Base-by-base conservation (phyloP, 371 early-diverging fungal species). In the Actinomucor elegans region DNA sequence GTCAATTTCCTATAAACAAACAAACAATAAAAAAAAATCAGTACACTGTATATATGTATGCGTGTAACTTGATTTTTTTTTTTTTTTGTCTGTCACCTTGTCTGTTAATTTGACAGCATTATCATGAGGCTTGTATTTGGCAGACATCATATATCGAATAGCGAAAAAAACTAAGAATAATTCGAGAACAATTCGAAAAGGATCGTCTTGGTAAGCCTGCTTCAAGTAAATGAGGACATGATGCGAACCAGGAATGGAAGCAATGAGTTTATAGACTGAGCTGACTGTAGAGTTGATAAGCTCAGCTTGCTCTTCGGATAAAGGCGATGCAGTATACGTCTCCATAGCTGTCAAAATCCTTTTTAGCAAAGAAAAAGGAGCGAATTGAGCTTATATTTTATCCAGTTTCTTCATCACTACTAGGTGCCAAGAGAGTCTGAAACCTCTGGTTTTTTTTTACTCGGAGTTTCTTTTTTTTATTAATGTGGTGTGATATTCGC, bases 131-230 rank as follows among this genome's bases (percentile, higher is more conserved):
- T 88, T 86, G 66, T 94, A 90, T 66, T 89, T 90, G 58, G 89
- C 90, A 40, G 86, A 79, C 38, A 92, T 73, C 70, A 96, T 81
- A 72, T 96, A 97, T 77, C 91, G 87, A 60, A 94, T 73, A 52
- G 94, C 92, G 64, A 94, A 97, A 50, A 91, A 78, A 29, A 97
- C 85, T 35, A 98, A 69, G 34, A 89, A 79, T 7, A 90, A 70
- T 61, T 97, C 99, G 20, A 98, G 81, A 36, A 90, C 74, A 28
- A 93, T 87, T 52, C 97, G 89, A 69, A 93, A 87, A 4, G 97
- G 99, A 70, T 98, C 99, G 73, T 98, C 84, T 76, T 96, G 96
- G 81, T 98, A 93, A 34, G 93, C 92, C 62, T 85, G 91, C 66
- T 89, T 87, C 58, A 96, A 77, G 71, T 98, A 98, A 59, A 81